Base-by-base conservation (phyloP, 768 basidiomycete genomes). In the Trametes meyenii region DNA sequence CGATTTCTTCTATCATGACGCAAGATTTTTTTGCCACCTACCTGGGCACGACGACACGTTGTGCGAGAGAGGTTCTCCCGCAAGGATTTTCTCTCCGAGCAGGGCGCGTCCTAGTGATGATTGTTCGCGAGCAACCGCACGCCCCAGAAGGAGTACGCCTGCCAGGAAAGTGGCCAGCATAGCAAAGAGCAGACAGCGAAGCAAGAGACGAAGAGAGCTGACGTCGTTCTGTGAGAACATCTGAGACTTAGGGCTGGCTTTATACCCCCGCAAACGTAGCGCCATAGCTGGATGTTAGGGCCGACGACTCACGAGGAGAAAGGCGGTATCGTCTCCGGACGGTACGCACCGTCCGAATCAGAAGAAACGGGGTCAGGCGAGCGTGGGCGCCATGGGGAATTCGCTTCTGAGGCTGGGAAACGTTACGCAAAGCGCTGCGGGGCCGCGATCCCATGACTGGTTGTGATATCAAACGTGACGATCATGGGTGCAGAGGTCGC, bases 41-140 rank as follows among this genome's bases (percentile, higher is more conserved):
- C 64, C 64, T 55, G 64, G 60, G 44, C 64, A 65, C n/a, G 64
- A 45, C 1, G 64, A 65, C 29, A 65, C 64, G 16, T 65, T 62
- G 35, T 23, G 52, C n/a, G 64, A 65, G 19, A 42, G 51, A 2
- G 35, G 8, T 8, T 39, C 33, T 3, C 45, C 39, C 19, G 38
- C 46, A 24, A 50, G 21, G 12, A 54, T 29, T 7, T n/a, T 42
- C 17, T 2, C 33, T 2, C 44, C 56, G 14, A 55, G 8, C 23
- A 52, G 23, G 3, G 45, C 16, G 5, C 39, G 50, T 21, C 23
- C 19, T 14, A 59, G 35, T 4, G 51, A 23, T 6, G 49, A 35
- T 33, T 33, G 29, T 8, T 33, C n/a, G 26, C 38, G 46, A 26
- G 58, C 53, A 58, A 19, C 50, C 17, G 42, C 33, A 7, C 35